Evolutionary conservation across 805 yeast species (phyloP).

Genomic region (Lipomyces sp.): DNA sequence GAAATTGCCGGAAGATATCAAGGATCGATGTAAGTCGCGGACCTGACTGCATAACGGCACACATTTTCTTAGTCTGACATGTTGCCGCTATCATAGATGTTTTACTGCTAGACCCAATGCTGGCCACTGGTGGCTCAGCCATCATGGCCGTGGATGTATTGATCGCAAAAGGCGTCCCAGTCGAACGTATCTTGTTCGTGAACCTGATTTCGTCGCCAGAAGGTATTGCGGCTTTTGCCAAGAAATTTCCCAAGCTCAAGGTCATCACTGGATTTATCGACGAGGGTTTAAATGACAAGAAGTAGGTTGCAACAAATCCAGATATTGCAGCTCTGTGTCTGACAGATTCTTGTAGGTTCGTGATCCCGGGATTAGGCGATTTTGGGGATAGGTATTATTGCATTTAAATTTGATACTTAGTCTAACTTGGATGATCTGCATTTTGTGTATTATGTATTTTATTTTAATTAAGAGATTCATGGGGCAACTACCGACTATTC

Average conservation of each 20-base stretch:
- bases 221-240: conserved; percentile 80
- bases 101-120: conserved; percentile 91
- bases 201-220: conserved; percentile 94
- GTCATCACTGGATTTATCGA: conserved; percentile 95
- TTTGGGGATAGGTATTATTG: conserved; percentile 98
- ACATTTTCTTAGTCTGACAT: neutral
- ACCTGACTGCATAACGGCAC: neutral
- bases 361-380: conserved; percentile 95
- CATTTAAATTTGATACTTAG: conserved; percentile 51
- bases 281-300: conserved; percentile 79
- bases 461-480: no score
- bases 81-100: conserved; percentile 51
- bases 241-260: conserved; percentile 78
- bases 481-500: no score
- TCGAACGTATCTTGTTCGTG: conserved; percentile 84
- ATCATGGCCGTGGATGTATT: conserved; percentile 95
- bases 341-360: conserved; percentile 46
- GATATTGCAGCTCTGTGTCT: neutral
- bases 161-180: conserved; percentile 81
- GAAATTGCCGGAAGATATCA: conserved; percentile 90
- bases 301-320: conserved; percentile 46
- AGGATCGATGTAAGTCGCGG: conserved; percentile 59
- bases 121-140: conserved; percentile 99
- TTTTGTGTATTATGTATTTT: neutral
- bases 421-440: neutral